Percentiles rank a stretch among this genome's conserved stretches.
phyloP scores from a whole-genome alignment of 2,329 filamentous ascomycete genomes.

The Pseudogymnoascus destructans region DNA sequence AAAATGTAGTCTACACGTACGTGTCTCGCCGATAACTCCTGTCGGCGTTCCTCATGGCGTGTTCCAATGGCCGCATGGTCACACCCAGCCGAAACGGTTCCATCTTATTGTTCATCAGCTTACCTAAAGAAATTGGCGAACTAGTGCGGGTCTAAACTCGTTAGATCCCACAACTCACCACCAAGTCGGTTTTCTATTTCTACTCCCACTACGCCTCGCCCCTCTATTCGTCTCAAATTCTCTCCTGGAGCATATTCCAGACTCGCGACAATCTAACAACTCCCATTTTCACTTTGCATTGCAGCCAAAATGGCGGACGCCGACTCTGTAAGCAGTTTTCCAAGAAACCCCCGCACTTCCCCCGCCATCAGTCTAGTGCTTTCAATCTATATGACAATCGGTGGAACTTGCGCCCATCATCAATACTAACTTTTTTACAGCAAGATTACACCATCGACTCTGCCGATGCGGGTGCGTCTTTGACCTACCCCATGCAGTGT shows the following conservation, averaged over 20 bases:
- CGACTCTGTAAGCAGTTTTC: conserved; percentile 44
- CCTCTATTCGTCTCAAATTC: conserved; percentile 17
- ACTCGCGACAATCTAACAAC: conserved; percentile 12
- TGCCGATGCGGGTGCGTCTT: conserved; percentile 90
- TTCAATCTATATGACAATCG: conserved; percentile 10
- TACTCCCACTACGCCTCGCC: conserved; percentile 17
- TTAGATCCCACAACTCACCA: conserved; percentile 14
- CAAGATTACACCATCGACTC: conserved; percentile 63
- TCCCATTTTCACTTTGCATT: conserved; percentile 19
- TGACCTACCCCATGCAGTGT: conserved; percentile 96
- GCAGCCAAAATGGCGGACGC: conserved; percentile 46
- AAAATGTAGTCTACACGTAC: neutral
- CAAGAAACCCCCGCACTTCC: conserved; percentile 21
- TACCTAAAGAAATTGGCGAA: conserved; percentile 7
- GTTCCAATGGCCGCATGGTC: conserved; percentile 2
- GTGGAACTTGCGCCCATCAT: neutral
- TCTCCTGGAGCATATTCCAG: conserved; percentile 13
- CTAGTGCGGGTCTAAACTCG: conserved; percentile 9
- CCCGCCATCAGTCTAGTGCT: conserved; percentile 23
- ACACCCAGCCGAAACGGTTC: neutral
- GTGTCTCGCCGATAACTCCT: neutral
- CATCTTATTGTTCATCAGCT: neutral
- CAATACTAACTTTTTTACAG: conserved; percentile 15
- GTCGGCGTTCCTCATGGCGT: neutral
- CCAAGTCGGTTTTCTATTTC: conserved; percentile 18